Conservation (phyloP, 75 land plant species). For the Chamaecyparis obtusa region DNA sequence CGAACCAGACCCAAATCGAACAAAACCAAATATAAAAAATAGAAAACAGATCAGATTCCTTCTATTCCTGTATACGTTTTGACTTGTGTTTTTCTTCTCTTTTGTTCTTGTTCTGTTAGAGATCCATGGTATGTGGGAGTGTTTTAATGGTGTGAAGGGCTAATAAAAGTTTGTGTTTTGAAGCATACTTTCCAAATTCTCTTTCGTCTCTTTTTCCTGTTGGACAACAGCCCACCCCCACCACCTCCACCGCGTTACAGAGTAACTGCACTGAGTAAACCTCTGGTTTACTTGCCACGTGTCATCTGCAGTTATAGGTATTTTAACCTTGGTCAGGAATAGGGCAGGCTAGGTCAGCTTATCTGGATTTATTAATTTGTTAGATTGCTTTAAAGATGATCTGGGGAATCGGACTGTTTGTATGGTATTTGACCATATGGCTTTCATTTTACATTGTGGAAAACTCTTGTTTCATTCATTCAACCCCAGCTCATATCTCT, state of each 20-base stretch:
- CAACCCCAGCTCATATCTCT: no score
- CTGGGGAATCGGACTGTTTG: neutral
- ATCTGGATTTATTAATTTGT: neutral
- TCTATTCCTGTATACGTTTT: neutral
- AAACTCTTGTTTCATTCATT: no score
- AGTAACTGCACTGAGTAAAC: neutral
- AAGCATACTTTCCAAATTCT: conserved; percentile 3
- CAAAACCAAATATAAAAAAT: neutral
- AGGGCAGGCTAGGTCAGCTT: neutral
- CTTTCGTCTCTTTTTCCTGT: neutral
- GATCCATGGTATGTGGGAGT: neutral
- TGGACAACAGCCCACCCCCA: neutral
- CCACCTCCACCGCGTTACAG: neutral
- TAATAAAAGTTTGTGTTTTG: neutral
- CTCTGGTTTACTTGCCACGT: neutral
- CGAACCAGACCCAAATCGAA: neutral
- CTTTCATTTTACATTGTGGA: no score
- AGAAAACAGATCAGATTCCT: neutral
- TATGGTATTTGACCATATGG: neutral
- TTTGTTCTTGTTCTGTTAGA: conserved; percentile 1
- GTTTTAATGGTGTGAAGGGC: neutral
- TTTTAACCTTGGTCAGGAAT: neutral
- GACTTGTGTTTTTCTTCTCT: neutral
- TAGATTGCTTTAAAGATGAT: neutral
- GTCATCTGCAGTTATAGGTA: neutral